Percentiles rank a stretch among this genome's conserved stretches.
Conservation (phyloP, 345 rosid species). For the Anacardium occidentale region DNA sequence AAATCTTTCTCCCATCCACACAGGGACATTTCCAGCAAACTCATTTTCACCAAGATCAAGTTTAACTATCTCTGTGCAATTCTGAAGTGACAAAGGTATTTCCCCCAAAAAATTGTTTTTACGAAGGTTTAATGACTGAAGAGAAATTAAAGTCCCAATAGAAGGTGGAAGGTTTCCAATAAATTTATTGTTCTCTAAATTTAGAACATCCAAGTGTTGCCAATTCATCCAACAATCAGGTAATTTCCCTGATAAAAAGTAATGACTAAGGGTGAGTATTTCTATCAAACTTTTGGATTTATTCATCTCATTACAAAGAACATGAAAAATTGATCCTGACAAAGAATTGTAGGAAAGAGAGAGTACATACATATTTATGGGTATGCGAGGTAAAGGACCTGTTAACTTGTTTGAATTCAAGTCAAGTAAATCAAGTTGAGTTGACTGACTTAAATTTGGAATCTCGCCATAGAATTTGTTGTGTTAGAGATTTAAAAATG, state of each 20-base stretch:
- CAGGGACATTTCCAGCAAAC: conserved; percentile 9
- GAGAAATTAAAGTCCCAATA: conserved; percentile 15
- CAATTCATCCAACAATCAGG: conserved; percentile 28
- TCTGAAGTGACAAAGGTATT: background rate
- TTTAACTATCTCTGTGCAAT: background rate
- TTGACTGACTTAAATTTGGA: conserved; percentile 14
- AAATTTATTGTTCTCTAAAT: conserved; percentile 17
- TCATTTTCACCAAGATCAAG: conserved; percentile 6
- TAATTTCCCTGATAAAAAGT: conserved; percentile 18
- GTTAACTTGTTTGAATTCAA: background rate
- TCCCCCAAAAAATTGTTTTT: background rate
- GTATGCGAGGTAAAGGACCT: conserved; percentile 15
- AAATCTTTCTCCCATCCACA: conserved; percentile 15
- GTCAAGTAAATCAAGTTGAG: conserved; percentile 17
- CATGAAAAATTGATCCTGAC: background rate
- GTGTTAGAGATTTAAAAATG: conserved; percentile 27
- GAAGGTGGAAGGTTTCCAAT: conserved; percentile 25
- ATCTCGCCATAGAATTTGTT: conserved; percentile 28
- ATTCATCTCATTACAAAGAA: too few species aligned
- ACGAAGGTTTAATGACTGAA: conserved; percentile 18
- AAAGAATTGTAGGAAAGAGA: conserved; percentile 15
- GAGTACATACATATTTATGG: background rate
- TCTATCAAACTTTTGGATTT: too few species aligned
- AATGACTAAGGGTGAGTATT: too few species aligned
- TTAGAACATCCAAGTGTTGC: conserved; percentile 12